phyloP scores from a whole-genome alignment of 2,329 filamentous ascomycete species.

The Penicillium sp. region DNA sequence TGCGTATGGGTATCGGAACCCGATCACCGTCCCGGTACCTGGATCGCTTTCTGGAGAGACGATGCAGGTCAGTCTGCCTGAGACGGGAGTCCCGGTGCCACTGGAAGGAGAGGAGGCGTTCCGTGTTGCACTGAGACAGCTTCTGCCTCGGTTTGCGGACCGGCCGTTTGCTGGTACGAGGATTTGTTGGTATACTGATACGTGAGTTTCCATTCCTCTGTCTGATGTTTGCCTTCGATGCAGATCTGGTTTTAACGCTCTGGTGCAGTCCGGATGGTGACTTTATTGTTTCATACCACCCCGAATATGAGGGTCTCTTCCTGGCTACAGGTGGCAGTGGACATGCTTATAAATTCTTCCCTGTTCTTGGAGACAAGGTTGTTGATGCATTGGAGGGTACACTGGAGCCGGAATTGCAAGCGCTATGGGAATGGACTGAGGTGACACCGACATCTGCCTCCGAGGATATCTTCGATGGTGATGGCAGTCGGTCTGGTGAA shows the following conservation, averaged over 20 bases:
- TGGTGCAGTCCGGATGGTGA: slow-evolving; percentile 58
- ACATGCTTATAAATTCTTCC: slow-evolving; percentile 57
- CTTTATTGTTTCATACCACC: slow-evolving; percentile 71
- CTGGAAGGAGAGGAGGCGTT: slow-evolving; percentile 62
- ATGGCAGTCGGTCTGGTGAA: slow-evolving; percentile 39
- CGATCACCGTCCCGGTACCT: slow-evolving; percentile 32
- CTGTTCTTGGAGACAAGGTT: slow-evolving; percentile 54
- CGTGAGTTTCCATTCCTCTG: slow-evolving; percentile 37
- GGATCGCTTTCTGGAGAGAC: slow-evolving; percentile 16
- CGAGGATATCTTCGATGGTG: slow-evolving; percentile 30
- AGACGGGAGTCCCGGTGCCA: slow-evolving; percentile 39
- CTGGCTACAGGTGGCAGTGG: slow-evolving; percentile 55
- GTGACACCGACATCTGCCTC: slow-evolving; percentile 13
- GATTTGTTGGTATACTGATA: slow-evolving; percentile 77
- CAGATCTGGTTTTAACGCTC: background rate
- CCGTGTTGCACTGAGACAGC: slow-evolving; percentile 59
- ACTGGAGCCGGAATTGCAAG: slow-evolving; percentile 41
- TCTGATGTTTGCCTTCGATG: background rate
- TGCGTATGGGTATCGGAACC: slow-evolving; percentile 64
- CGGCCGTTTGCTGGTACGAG: slow-evolving; percentile 63
- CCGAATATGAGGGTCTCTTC: slow-evolving; percentile 53
- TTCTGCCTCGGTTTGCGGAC: slow-evolving; percentile 61
- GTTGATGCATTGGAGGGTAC: slow-evolving; percentile 47
- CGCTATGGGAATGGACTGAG: slow-evolving; percentile 45
- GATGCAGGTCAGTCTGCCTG: slow-evolving; percentile 43